A percentile compares a stretch with the other conserved stretches of the same genome.
Conservation (phyloP, 768 basidiomycete species). For the Suillus cothurnatus region DNA sequence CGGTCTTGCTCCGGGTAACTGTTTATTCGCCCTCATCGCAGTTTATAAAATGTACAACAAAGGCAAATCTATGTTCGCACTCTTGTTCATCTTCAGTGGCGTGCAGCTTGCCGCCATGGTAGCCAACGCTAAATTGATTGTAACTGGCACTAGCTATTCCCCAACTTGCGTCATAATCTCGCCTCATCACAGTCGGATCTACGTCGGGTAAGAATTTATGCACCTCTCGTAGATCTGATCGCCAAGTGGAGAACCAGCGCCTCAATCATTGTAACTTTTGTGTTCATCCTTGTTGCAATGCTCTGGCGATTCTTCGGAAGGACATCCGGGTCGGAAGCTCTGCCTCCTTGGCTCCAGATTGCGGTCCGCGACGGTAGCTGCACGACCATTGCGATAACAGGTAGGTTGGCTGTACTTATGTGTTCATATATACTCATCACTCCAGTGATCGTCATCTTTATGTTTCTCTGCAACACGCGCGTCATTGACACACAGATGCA, state of each 20-base stretch:
- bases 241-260: slow-evolving; percentile 8
- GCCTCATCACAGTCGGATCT: slow-evolving; percentile 17
- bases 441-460: slow-evolving; percentile 21
- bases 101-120: slow-evolving; percentile 21
- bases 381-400: slow-evolving; percentile 12
- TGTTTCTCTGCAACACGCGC: slow-evolving; percentile 17
- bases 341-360: not conserved
- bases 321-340: not conserved
- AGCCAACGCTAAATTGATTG: slow-evolving; percentile 15
- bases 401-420: slow-evolving; percentile 10
- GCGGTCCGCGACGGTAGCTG: slow-evolving; percentile 18
- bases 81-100: slow-evolving; percentile 14
- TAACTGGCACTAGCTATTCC: slow-evolving; percentile 15
- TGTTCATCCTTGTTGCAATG: slow-evolving; percentile 20
- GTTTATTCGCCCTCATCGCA: not conserved
- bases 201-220: slow-evolving; percentile 19
- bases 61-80: slow-evolving; percentile 8
- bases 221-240: not conserved
- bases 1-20: not conserved
- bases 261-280: slow-evolving; percentile 21
- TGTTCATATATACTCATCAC: not conserved
- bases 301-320: slow-evolving; percentile 19
- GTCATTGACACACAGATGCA: slow-evolving; percentile 17
- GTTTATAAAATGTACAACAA: slow-evolving; percentile 22
- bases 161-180: slow-evolving; percentile 19